Percentiles rank a stretch among this genome's conserved stretches.
Evolutionary conservation across 129 eudicot genomes (phyloP).

Genomic region (Glebionis coronaria): DNA sequence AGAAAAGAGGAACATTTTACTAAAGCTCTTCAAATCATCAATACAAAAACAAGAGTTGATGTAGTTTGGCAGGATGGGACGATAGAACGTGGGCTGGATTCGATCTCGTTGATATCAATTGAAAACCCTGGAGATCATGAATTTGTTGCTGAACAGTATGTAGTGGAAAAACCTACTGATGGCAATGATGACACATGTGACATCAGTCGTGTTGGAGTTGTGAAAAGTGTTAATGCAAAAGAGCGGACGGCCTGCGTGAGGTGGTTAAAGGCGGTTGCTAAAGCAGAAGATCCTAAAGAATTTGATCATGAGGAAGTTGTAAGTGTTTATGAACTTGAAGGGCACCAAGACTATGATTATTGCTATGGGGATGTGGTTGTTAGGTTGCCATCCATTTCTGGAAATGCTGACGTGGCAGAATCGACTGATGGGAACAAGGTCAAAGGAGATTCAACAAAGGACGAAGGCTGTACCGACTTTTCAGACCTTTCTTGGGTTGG

Average conservation of each 20-base stretch:
- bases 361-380: conserved; percentile 99
- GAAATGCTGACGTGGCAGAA: conserved; percentile 26
- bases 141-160: conserved; percentile 93
- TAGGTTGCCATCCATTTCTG: conserved; percentile 63
- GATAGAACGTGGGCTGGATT: conserved; percentile 47
- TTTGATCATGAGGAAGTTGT: conserved; percentile 91
- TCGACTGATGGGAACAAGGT: conserved; percentile 29
- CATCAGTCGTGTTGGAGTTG: conserved; percentile 83
- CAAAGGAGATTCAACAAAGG: conserved; percentile 19
- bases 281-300: conserved; percentile 87
- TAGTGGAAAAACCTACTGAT: conserved; percentile 79
- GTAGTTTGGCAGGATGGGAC: conserved; percentile 99
- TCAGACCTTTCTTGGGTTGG: conserved; percentile 99
- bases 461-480: conserved; percentile 25
- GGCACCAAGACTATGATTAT: conserved; percentile 95
- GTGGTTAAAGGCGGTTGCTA: conserved; percentile 82
- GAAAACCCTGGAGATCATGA: conserved; percentile 99
- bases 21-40: conserved; percentile 70
- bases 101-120: conserved; percentile 69
- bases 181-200: conserved; percentile 45
- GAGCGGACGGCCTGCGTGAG: conserved; percentile 87
- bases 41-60: conserved; percentile 70
- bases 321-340: conserved; percentile 98
- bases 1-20: conserved; percentile 76
- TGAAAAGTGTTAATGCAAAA: conserved; percentile 91